Evolutionary conservation across 495 filamentous ascomycete species (phyloP), one percentile per base, ranked within the genome.

Genomic region (Penicillium egyptiacum): DNA sequence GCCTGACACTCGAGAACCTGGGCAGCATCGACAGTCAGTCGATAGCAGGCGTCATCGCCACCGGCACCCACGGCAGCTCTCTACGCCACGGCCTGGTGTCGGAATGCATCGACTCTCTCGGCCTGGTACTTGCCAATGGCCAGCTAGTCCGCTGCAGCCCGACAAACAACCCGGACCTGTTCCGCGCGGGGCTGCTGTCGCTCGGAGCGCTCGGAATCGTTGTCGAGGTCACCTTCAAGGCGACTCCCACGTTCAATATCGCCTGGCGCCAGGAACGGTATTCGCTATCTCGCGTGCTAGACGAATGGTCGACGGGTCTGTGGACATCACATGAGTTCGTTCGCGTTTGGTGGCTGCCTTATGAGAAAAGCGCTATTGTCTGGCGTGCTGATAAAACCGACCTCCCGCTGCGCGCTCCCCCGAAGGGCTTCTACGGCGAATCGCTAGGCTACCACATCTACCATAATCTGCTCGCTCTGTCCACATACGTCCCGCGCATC

Each of bases 311-410:
- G 3, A 77, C 70, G 16, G 81, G 77, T 12, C 77, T 97, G 25
- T 98, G 95, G 95, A 89, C 82, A 6, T 81, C 83, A 40, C 80
- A 86, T 62, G 91, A 97, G 69, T 98, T 92, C 65, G 89, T 92
- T 40, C 83, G 94, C 23, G 88, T 96, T 41, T 98, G 94, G 94
- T 98, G 94, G 94, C 83, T 96, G 70, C 94, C 94, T 2, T 96
- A 98, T 75, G 88, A 86, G 72, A 82, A 88, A 49, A 80, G 88
- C 26, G 89, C 88, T 17, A 88, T 96, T 57, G 84, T 94, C 17
- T 98, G 94, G 94, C 83, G 82, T 28, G 94, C 92, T 5, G 86
- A 85, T 47, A 87, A 86, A 58, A 90, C 90, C 0, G 77, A 83
- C 22, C 78, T 78, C n/a, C 77, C 83, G 0, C 59, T 71, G 50